Percentiles rank a stretch among this genome's conserved stretches.
phyloP scores from a whole-genome alignment of 2,329 filamentous ascomycete species.

The Blastomyces silverae region DNA sequence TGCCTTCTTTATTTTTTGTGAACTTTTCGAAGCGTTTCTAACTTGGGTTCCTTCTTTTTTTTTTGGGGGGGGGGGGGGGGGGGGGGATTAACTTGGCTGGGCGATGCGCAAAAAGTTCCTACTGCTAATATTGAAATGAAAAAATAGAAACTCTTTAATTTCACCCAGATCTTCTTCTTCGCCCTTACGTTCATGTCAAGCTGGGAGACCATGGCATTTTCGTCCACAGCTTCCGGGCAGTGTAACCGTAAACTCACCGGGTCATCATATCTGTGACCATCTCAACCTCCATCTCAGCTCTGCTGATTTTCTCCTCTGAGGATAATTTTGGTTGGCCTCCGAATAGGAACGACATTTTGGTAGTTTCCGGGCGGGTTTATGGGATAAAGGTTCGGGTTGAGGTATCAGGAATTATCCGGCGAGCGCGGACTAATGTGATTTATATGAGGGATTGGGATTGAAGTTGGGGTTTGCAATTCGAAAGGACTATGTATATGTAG shows the following conservation, averaged over 20 bases:
- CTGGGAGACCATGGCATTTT: too few relatives aligned
- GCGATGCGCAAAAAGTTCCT: too few relatives aligned
- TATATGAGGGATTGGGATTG: background rate
- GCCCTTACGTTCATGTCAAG: too few relatives aligned
- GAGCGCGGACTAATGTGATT: background rate
- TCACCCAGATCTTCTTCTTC: too few relatives aligned
- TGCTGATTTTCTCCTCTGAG: slow-evolving; percentile 94
- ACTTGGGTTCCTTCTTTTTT: too few relatives aligned
- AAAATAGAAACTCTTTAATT: too few relatives aligned
- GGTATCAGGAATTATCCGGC: background rate
- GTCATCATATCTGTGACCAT: slow-evolving; percentile 98
- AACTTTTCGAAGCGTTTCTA: background rate
- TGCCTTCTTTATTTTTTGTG: background rate
- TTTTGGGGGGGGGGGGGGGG: too few relatives aligned
- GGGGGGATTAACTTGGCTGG: too few relatives aligned
- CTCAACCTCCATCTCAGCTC: slow-evolving; percentile 94
- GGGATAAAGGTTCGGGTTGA: background rate
- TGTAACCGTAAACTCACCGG: slow-evolving; percentile 54
- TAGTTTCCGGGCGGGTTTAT: background rate
- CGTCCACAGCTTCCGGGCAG: background rate
- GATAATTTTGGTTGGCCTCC: slow-evolving; percentile 72
- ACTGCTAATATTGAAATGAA: too few relatives aligned
- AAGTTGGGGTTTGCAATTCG: too few relatives aligned
- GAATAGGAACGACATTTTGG: slow-evolving; percentile 65
- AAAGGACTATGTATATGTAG: background rate